Evolutionary conservation across 2,329 filamentous ascomycete genomes (phyloP).

Genomic region (Fusarium secorum): DNA sequence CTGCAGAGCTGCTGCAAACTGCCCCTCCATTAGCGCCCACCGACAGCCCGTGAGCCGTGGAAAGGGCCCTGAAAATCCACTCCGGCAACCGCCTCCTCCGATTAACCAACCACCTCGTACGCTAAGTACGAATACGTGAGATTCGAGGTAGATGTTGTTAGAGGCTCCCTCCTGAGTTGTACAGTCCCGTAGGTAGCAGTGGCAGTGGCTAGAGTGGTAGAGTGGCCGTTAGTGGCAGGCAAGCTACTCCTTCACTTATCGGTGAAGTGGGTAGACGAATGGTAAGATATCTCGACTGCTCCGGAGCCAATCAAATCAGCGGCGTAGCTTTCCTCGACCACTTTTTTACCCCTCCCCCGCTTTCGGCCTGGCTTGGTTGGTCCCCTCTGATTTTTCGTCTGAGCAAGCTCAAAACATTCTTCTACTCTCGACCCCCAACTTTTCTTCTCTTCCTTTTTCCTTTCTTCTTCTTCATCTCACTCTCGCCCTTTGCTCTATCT

Average conservation of each 20-base stretch:
- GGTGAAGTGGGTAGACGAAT: slow-evolving; percentile 4
- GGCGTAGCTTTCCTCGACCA: slow-evolving; percentile 15
- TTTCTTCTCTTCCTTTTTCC: slow-evolving; percentile 33
- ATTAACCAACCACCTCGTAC: slow-evolving; percentile 29
- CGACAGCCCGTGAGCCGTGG: slow-evolving; percentile 40
- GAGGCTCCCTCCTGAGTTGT: neutral
- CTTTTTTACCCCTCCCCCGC: slow-evolving; percentile 48
- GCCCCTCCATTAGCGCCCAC: slow-evolving; percentile 39
- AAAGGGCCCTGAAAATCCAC: slow-evolving; percentile 32
- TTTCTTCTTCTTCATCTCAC: slow-evolving; percentile 30
- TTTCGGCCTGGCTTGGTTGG: slow-evolving; percentile 43
- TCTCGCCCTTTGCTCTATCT: slow-evolving; percentile 37
- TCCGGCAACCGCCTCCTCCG: slow-evolving; percentile 38
- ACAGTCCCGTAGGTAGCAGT: neutral
- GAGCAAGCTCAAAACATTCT: slow-evolving; percentile 25
- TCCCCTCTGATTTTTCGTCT: slow-evolving; percentile 39
- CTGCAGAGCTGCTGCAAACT: slow-evolving; percentile 32
- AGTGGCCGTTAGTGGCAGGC: neutral
- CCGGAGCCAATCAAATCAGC: slow-evolving; percentile 21
- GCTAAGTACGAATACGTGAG: slow-evolving; percentile 39
- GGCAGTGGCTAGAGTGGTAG: neutral
- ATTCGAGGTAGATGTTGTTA: slow-evolving; percentile 21
- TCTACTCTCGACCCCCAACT: slow-evolving; percentile 33
- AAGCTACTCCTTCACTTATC: neutral
- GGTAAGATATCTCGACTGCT: neutral